phyloP scores from a whole-genome alignment of 1,284 basidiomycete species.

The Rhodotorula sp. region DNA sequence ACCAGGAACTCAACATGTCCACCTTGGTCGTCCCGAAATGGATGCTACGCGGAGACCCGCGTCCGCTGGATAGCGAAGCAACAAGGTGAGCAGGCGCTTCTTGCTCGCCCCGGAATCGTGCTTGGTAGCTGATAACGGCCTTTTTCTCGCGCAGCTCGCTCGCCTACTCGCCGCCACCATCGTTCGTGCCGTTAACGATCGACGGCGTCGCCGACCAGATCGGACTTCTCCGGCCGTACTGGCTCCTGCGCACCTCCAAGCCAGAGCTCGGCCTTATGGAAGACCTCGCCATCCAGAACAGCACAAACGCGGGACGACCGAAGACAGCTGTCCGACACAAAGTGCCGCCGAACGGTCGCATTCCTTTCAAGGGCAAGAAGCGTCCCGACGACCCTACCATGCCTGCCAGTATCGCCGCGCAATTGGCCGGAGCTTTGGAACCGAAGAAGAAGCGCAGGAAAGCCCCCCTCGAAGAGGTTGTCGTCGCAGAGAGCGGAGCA shows the following conservation, averaged over 20 bases:
- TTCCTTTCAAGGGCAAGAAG: slow-evolving; percentile 33
- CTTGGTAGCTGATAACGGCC: slow-evolving; percentile 48
- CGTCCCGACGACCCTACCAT: slow-evolving; percentile 24
- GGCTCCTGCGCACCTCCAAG: slow-evolving; percentile 26
- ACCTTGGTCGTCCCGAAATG: slow-evolving; percentile 73
- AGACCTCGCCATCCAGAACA: slow-evolving; percentile 16
- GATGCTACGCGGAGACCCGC: slow-evolving; percentile 67
- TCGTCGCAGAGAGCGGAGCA: neutral
- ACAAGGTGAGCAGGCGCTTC: slow-evolving; percentile 3
- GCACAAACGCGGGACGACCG: neutral
- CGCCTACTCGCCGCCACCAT: slow-evolving; percentile 72
- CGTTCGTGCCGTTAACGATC: slow-evolving; percentile 68
- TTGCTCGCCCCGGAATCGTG: slow-evolving; percentile 37
- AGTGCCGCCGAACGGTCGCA: slow-evolving; percentile 27
- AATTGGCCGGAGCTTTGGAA: neutral
- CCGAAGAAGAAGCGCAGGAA: slow-evolving; percentile 18
- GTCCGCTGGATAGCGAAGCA: slow-evolving; percentile 25
- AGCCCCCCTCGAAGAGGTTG: neutral
- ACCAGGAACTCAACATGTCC: slow-evolving; percentile 73
- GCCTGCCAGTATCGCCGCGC: slow-evolving; percentile 11
- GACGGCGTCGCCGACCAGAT: slow-evolving; percentile 71
- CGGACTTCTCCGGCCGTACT: slow-evolving; percentile 77
- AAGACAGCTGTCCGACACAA: slow-evolving; percentile 27
- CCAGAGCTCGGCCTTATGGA: slow-evolving; percentile 38
- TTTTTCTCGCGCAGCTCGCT: neutral